These are phyloP conservation scores for Sarocladium kiliense DNA, from an alignment of 2,329 filamentous ascomycete genomes.

Conservation along the genomic window DNA sequence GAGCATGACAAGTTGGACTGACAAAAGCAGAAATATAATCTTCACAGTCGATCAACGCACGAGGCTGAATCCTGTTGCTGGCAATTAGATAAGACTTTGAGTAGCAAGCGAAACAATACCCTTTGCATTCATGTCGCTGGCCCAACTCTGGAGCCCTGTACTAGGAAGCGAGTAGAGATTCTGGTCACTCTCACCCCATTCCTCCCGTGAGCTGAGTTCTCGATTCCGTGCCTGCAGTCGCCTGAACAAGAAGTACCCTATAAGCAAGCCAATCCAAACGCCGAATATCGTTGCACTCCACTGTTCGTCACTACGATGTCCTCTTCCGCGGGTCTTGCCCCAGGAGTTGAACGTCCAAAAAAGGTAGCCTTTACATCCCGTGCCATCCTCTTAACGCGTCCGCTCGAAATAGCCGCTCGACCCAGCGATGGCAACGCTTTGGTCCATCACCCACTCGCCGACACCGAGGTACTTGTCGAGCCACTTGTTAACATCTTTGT, in stretches of 20 bases:
- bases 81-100: too few relatives aligned
- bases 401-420: conserved; percentile 89
- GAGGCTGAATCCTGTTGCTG: too few relatives aligned
- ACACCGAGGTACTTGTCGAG: conserved; percentile 90
- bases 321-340: not conserved
- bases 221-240: not conserved
- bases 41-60: too few relatives aligned
- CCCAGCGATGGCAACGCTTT: conserved; percentile 86
- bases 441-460: conserved; percentile 97
- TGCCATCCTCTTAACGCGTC: conserved; percentile 53
- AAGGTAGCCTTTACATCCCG: too few relatives aligned
- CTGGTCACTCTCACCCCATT: not conserved
- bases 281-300: not conserved
- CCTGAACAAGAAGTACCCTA: not conserved
- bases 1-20: conserved; percentile 27
- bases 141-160: not conserved
- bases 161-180: conserved; percentile 5
- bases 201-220: not conserved
- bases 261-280: not conserved
- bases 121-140: not conserved
- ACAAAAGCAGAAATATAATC: too few relatives aligned
- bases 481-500: conserved; percentile 80
- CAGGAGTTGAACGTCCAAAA: too few relatives aligned
- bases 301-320: not conserved
- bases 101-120: not conserved